Evolutionary conservation across 2,329 filamentous ascomycete species (phyloP).

Genomic region (Parastagonospora nodorum): DNA sequence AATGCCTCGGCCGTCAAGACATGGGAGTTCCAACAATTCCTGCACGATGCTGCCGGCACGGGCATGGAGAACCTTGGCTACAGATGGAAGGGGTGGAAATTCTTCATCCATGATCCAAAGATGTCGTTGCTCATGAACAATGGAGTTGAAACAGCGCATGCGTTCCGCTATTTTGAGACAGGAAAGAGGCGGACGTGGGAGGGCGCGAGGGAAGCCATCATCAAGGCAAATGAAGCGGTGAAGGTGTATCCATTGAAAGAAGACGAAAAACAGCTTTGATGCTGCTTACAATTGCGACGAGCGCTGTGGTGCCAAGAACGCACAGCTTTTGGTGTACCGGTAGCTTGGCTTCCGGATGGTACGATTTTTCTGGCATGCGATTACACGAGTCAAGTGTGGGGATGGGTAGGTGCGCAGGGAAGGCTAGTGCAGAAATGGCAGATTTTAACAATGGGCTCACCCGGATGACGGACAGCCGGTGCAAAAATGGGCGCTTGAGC

Average conservation of each 20-base stretch:
- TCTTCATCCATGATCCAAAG: constrained; percentile 41
- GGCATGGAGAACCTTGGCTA: constrained; percentile 42
- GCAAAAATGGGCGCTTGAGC: no score
- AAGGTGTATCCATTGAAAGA: constrained; percentile 14
- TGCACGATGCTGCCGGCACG: constrained; percentile 40
- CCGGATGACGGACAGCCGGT: no score
- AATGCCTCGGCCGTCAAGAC: constrained; percentile 23
- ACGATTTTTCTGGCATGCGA: no score
- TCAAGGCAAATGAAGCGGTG: constrained; percentile 16
- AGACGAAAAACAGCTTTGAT: constrained; percentile 3
- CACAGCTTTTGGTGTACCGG: no score
- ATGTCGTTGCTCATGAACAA: constrained; percentile 40
- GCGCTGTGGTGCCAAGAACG: no score
- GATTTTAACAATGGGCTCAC: no score
- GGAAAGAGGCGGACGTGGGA: constrained; percentile 33
- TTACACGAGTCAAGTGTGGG: no score
- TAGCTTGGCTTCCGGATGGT: no score
- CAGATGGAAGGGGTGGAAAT: constrained; percentile 38
- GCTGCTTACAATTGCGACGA: neutral
- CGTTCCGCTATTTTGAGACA: constrained; percentile 44
- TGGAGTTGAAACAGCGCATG: constrained; percentile 40
- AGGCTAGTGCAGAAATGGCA: no score
- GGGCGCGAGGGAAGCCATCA: constrained; percentile 18
- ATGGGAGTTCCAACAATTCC: constrained; percentile 32
- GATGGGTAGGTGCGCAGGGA: no score